These are phyloP conservation scores for Zymoseptoria ardabiliae DNA, from an alignment of 2,329 filamentous ascomycete species.

Conservation along the genomic window DNA sequence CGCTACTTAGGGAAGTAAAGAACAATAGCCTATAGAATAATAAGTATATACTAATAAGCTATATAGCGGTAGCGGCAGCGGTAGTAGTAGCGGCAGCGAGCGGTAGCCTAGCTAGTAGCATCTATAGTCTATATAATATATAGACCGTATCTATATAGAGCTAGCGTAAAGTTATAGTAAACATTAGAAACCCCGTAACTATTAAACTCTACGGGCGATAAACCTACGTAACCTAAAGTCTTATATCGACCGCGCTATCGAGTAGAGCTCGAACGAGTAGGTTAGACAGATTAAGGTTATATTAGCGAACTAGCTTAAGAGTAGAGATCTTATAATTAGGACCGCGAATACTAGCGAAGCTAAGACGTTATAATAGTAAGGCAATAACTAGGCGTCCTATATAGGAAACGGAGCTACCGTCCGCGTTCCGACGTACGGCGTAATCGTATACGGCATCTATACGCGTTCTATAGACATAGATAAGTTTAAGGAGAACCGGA, in stretches of 20 bases:
- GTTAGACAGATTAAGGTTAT: slow-evolving; percentile 1
- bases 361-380: not conserved
- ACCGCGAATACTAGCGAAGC: not conserved
- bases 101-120: slow-evolving; percentile 4
- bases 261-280: slow-evolving; percentile 5
- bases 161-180: slow-evolving; percentile 4
- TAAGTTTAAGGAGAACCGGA: slow-evolving; percentile 1
- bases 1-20: slow-evolving; percentile 3
- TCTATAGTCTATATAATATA: slow-evolving; percentile 1
- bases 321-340: slow-evolving; percentile 2
- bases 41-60: slow-evolving; percentile 3
- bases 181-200: slow-evolving; percentile 5
- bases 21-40: slow-evolving; percentile 4
- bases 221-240: slow-evolving; percentile 1
- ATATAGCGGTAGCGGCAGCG: slow-evolving; percentile 1
- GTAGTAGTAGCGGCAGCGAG: slow-evolving; percentile 2
- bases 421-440: not conserved
- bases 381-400: not conserved
- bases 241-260: slow-evolving; percentile 2
- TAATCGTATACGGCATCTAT: slow-evolving; percentile 3
- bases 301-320: slow-evolving; percentile 4
- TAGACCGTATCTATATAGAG: slow-evolving; percentile 3
- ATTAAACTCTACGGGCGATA: not conserved
- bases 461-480: slow-evolving; percentile 3
- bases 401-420: slow-evolving; percentile 1